A percentile compares a stretch with the other conserved stretches of the same genome.
Conservation (phyloP, 305 asterid genomes). For the Withania somnifera region DNA sequence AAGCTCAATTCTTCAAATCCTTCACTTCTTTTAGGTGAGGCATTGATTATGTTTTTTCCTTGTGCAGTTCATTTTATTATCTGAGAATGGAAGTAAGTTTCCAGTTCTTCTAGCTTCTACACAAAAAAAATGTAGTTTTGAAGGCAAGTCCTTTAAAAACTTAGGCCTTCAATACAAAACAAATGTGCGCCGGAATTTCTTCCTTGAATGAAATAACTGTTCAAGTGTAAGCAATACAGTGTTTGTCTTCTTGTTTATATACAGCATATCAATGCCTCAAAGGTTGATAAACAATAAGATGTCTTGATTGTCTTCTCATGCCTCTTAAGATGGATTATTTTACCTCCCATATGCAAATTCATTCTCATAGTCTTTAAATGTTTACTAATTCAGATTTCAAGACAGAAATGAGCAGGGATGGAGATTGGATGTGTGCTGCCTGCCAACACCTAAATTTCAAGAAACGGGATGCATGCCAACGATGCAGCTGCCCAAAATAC, state of each 20-base stretch:
- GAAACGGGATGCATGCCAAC: constrained; percentile 66
- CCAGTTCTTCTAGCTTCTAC: neutral
- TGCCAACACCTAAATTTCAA: constrained; percentile 82
- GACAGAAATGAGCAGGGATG: constrained; percentile 36
- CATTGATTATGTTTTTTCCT: neutral
- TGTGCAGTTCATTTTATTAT: neutral
- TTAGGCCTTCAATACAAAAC: neutral
- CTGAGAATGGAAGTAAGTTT: neutral
- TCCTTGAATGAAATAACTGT: neutral
- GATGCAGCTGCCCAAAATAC: constrained; percentile 63
- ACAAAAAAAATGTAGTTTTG: neutral
- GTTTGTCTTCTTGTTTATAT: neutral
- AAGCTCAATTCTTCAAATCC: neutral
- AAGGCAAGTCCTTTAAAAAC: neutral
- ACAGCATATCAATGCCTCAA: neutral
- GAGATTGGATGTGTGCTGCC: constrained; percentile 77
- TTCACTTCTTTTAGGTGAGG: constrained; percentile 7
- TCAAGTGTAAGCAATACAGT: neutral
- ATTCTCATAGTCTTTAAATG: neutral
- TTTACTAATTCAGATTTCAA: neutral
- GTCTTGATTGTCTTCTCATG: neutral
- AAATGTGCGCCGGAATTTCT: neutral
- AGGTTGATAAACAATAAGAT: neutral
- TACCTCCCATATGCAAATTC: neutral
- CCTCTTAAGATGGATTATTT: neutral